phyloP scores from a whole-genome alignment of 306 rosid genomes.

The Echinosophora koreensis region DNA sequence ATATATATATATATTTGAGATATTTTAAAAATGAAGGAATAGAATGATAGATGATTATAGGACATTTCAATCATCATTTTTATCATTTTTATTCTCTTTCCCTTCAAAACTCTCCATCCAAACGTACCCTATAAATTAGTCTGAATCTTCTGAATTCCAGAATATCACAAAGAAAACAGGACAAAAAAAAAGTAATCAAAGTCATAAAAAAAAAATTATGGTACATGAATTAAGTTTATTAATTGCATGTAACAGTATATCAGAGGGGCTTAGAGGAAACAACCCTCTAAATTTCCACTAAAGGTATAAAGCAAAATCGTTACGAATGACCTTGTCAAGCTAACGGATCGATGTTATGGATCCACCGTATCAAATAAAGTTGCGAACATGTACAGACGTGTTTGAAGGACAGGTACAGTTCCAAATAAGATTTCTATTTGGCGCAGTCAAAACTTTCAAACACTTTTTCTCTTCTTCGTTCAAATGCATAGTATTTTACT shows the following conservation, averaged over 20 bases:
- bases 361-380: background rate
- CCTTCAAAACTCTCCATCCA: too few relatives aligned
- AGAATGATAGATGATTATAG: too few relatives aligned
- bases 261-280: conserved; percentile 24
- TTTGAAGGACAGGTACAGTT: conserved; percentile 48
- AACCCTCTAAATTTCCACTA: conserved; percentile 35
- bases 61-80: too few relatives aligned
- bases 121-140: background rate
- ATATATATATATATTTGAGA: too few relatives aligned
- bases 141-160: background rate
- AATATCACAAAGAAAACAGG: background rate
- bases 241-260: background rate
- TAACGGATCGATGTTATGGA: background rate
- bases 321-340: conserved; percentile 39
- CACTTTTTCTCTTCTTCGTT: conserved; percentile 39
- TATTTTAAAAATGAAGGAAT: too few relatives aligned
- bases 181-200: background rate
- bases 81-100: too few relatives aligned
- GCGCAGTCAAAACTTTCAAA: conserved; percentile 46
- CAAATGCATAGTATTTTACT: conserved; percentile 37
- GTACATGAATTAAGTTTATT: background rate
- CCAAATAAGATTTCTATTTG: background rate
- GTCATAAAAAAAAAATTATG: too few relatives aligned
- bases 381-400: conserved; percentile 31
- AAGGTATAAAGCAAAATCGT: conserved; percentile 31